Conservation (phyloP, 176 grass and related monocot species). For the Dactylis glomerata region DNA sequence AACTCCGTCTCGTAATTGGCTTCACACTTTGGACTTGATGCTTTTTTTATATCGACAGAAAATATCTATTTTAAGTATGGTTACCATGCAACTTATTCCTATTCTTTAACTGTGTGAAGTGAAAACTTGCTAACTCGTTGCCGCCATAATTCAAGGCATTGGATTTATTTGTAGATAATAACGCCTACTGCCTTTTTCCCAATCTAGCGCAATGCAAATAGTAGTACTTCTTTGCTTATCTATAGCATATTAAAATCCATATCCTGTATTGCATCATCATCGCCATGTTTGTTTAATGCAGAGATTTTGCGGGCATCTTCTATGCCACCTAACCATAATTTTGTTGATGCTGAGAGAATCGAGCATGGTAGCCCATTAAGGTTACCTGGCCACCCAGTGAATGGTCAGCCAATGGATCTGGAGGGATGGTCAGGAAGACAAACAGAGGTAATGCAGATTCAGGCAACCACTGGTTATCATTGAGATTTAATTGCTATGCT, state of each 20-base stretch:
- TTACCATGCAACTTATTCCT: conserved; percentile 6
- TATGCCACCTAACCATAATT: conserved; percentile 66
- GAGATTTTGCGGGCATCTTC: conserved; percentile 88
- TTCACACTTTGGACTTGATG: conserved; percentile 6
- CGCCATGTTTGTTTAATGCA: conserved; percentile 48
- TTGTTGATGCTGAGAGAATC: conserved; percentile 88
- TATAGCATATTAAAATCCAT: background rate
- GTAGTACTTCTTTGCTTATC: conserved; percentile 10
- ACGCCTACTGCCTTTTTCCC: background rate
- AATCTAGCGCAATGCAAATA: background rate
- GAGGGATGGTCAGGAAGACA: conserved; percentile 86
- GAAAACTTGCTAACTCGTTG: background rate
- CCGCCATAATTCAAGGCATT: background rate
- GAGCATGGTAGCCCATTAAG: conserved; percentile 88
- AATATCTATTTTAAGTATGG: background rate
- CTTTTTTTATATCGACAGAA: conserved; percentile 3
- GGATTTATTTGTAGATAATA: background rate
- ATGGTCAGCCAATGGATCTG: conserved; percentile 95
- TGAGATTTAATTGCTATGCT: background rate
- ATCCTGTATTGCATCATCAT: background rate
- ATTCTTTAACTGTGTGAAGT: conserved; percentile 23
- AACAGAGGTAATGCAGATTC: conserved; percentile 67
- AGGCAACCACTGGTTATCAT: conserved; percentile 16
- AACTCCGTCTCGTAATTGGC: background rate
- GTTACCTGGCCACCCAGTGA: conserved; percentile 67